Conservation (phyloP, 108 stramenopile genomes). For the Stephanodiscus triporus region DNA sequence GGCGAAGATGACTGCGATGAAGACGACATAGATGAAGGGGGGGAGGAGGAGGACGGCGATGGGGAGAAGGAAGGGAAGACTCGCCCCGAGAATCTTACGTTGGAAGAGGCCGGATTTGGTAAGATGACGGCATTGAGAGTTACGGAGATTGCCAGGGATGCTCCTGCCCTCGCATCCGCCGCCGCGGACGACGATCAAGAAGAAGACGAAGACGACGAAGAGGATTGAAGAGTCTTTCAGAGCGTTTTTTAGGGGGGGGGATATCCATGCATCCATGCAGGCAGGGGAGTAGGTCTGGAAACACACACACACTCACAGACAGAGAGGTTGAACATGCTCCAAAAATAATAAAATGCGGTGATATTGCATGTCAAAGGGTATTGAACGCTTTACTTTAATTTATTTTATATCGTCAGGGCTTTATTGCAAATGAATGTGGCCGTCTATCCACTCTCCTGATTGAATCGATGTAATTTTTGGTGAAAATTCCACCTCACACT, state of each 20-base stretch:
- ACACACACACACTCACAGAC: too few species aligned
- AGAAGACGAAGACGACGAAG: conserved; percentile 36
- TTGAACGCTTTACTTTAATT: too few species aligned
- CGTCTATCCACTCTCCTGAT: too few species aligned
- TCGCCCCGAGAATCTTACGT: conserved; percentile 27
- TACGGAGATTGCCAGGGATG: conserved; percentile 32
- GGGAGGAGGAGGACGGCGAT: conserved; percentile 11
- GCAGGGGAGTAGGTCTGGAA: too few species aligned
- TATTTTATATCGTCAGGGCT: too few species aligned
- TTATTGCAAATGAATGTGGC: too few species aligned
- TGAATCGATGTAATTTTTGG: too few species aligned
- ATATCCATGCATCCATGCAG: not conserved
- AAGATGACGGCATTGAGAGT: conserved; percentile 77
- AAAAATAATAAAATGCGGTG: too few species aligned
- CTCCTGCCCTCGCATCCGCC: not conserved
- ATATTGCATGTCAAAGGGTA: too few species aligned
- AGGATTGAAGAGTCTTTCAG: conserved; percentile 14
- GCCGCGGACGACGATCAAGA: conserved; percentile 15
- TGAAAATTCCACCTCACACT: too few species aligned
- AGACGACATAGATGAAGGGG: conserved; percentile 26
- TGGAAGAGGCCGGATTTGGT: conserved; percentile 65
- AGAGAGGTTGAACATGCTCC: too few species aligned
- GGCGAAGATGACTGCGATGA: conserved; percentile 12
- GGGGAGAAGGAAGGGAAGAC: conserved; percentile 12
- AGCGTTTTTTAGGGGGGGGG: not conserved